Conservation (phyloP, 371 early-diverging fungal genomes). For the Syncephalastrum contaminatum region DNA sequence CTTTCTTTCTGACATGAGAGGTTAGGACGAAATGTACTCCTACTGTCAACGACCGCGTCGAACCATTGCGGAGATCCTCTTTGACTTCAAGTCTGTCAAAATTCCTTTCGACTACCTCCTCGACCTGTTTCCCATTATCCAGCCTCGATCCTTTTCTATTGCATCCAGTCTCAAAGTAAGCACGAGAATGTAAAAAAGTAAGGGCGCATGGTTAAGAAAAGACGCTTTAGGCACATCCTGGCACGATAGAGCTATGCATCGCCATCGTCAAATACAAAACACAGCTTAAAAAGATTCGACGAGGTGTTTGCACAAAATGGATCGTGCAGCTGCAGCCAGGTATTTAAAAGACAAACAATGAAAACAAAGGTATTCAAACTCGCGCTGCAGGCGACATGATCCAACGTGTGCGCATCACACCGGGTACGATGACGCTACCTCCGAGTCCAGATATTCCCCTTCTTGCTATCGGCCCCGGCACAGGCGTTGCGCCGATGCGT, state of each 20-base stretch:
- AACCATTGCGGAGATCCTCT: conserved; percentile 79
- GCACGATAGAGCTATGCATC: conserved; percentile 70
- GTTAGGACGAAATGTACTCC: conserved; percentile 77
- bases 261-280: conserved; percentile 89
- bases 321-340: conserved; percentile 47
- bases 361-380: background rate
- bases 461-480: conserved; percentile 81
- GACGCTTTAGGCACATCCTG: conserved; percentile 40
- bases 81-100: conserved; percentile 73
- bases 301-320: conserved; percentile 87
- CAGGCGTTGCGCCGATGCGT: conserved; percentile 91
- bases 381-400: conserved; percentile 40
- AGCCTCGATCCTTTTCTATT: conserved; percentile 85
- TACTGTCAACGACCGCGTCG: conserved; percentile 82
- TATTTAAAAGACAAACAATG: background rate
- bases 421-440: conserved; percentile 78
- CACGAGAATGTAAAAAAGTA: background rate
- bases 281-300: conserved; percentile 62
- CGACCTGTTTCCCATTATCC: conserved; percentile 79
- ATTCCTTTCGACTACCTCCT: conserved; percentile 81
- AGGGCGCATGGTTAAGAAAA: background rate
- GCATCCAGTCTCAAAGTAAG: conserved; percentile 49
- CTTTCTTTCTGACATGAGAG: background rate
- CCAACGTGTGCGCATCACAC: conserved; percentile 50
- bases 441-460: conserved; percentile 52